Base-by-base conservation (phyloP, 2,329 filamentous ascomycete genomes). In the Botrytis sinoallii region DNA sequence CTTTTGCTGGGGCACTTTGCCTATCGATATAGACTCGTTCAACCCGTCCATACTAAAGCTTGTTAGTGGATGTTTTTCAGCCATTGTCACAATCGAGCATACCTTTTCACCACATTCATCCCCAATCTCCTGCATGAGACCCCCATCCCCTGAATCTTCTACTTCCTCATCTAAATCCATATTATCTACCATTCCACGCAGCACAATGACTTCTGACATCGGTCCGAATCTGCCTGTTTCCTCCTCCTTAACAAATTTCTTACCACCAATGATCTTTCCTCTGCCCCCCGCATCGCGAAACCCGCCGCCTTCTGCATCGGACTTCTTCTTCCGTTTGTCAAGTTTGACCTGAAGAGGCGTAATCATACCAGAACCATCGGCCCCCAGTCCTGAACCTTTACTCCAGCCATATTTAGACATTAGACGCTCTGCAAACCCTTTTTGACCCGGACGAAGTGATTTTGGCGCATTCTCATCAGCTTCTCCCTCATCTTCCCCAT, bases 371-470 rank as follows among this genome's bases (percentile, higher is more conserved):
- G 90, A 90, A 46, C 90, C 90, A 75, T 91, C 88, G 25, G 93
- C 94, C 77, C 96, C 96, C 6, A 99, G 89, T 32, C 96, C 96
- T 75, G 91, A 88, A 38, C 96, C 96, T 79, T 95, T 92, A 52
- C 90, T 91, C 93, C 95, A 98, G 72, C 96, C 96, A 83, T 97
- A 96, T 81, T 98, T 98, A 75, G 90, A 88, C 90, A 99, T 94
- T 73, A 98, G 88, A 48, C 94, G 92, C 77, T 94, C 89, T 0
- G 94, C 96, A 82, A 97, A 97, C 70, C 91, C 93, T 76, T 90
- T 88, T 82, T 97, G 93, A 25, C 94, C 93, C 0, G 94, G 94
- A 4, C 91, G 89, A 73, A 85, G 88, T 60, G 91, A 91, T 55
- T 89, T 88, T 46, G 85, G 83, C 32, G 82, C 79, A 57, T 83